phyloP scores from a whole-genome alignment of 2,329 filamentous ascomycete species.

The Pestalotiopsis fici region DNA sequence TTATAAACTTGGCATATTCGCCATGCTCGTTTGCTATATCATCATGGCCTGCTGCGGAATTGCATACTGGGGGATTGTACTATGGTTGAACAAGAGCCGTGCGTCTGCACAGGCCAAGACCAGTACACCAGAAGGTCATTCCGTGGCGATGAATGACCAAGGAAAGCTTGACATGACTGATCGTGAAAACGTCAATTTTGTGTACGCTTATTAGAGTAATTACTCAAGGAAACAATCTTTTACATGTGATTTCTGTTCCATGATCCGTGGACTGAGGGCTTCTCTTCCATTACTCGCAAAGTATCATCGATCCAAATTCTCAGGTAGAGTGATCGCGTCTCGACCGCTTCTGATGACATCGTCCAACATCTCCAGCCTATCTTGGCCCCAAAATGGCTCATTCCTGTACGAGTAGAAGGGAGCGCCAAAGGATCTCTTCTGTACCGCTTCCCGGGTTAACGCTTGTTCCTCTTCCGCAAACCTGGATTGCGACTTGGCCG shows the following conservation, averaged over 20 bases:
- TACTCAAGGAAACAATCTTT: neutral
- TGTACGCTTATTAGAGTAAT: neutral
- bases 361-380: conserved; percentile 23
- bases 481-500: neutral
- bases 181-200: neutral
- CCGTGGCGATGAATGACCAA: neutral
- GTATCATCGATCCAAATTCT: no score
- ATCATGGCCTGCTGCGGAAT: neutral
- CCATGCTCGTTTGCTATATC: neutral
- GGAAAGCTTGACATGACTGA: neutral
- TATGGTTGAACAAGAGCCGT: neutral
- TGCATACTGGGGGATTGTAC: neutral
- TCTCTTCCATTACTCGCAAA: no score
- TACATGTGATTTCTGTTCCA: no score
- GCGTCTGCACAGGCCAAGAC: neutral
- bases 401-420: conserved; percentile 21
- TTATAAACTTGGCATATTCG: neutral
- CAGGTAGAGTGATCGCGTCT: neutral
- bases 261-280: no score
- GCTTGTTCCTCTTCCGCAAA: conserved; percentile 9
- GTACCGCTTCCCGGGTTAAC: conserved; percentile 17
- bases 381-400: conserved; percentile 28
- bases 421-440: conserved; percentile 20
- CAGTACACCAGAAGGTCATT: neutral
- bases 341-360: conserved; percentile 22